Evolutionary conservation across 2,329 filamentous ascomycete species (phyloP).

Genomic region (Aureobasidium sp.): DNA sequence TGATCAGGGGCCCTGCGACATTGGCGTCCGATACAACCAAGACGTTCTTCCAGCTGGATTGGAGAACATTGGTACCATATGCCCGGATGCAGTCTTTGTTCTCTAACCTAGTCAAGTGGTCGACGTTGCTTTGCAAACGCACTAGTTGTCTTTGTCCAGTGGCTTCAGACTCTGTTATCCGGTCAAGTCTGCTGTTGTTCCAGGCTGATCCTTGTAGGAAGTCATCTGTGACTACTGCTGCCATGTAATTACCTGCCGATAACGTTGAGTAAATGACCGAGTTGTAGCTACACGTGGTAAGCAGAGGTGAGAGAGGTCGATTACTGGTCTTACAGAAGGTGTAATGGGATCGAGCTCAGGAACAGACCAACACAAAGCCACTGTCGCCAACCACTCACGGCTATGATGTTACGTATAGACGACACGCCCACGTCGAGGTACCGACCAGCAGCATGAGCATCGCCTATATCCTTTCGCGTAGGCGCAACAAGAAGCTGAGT

Average conservation of each 20-base stretch:
- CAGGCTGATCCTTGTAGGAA: conserved; percentile 1
- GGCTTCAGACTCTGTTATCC: not conserved
- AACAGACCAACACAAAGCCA: conserved; percentile 21
- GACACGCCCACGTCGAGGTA: conserved; percentile 40
- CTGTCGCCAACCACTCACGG: conserved; percentile 17
- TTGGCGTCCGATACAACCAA: not conserved
- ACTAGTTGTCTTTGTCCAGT: not conserved
- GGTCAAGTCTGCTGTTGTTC: not conserved
- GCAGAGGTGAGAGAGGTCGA: not conserved
- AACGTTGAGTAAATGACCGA: conserved; percentile 21
- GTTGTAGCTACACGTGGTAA: conserved; percentile 18
- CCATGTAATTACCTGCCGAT: conserved; percentile 17
- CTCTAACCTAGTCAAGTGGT: not conserved
- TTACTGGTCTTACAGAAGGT: conserved; percentile 27
- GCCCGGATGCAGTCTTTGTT: conserved; percentile 5
- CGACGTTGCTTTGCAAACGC: not conserved
- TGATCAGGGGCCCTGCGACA: not conserved
- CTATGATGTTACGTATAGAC: conserved; percentile 31
- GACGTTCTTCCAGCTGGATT: not conserved
- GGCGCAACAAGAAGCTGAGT: conserved; percentile 46
- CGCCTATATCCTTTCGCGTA: conserved; percentile 40
- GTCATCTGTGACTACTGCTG: conserved; percentile 13
- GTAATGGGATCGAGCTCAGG: conserved; percentile 27
- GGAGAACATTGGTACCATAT: not conserved
- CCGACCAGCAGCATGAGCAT: conserved; percentile 32